Conservation (phyloP, 1,284 basidiomycete genomes). For the Malassezia pachydermatis region DNA sequence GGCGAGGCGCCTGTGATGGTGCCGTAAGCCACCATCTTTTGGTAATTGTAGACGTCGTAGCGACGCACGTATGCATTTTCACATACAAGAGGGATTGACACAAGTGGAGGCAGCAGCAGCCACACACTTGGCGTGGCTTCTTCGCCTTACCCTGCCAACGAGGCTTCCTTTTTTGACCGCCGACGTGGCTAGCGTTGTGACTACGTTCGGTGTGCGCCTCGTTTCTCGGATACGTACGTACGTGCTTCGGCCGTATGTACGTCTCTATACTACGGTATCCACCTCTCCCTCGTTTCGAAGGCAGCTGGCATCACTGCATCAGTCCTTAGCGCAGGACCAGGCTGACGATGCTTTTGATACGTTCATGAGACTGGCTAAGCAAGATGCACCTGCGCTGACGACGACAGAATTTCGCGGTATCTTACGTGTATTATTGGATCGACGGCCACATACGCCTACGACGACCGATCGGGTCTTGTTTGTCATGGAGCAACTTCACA, state of each 20-base stretch:
- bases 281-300: neutral
- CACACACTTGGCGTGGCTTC: too few species aligned
- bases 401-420: conserved; percentile 10
- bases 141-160: neutral
- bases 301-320: conserved; percentile 10
- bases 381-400: neutral
- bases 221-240: too few species aligned
- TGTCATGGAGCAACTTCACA: conserved; percentile 13
- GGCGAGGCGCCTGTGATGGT: conserved; percentile 35
- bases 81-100: too few species aligned
- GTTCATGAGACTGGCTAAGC: conserved; percentile 3
- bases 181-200: neutral
- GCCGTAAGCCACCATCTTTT: too few species aligned
- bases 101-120: too few species aligned
- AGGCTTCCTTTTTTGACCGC: neutral
- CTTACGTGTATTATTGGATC: conserved; percentile 5
- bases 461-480: conserved; percentile 6
- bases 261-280: neutral
- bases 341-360: conserved; percentile 6
- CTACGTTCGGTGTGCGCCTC: neutral
- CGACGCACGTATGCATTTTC: too few species aligned
- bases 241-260: neutral
- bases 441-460: neutral
- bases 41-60: too few species aligned
- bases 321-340: conserved; percentile 1